Base-by-base conservation (phyloP, 2,329 filamentous ascomycete genomes). In the Metarhizium sp. region DNA sequence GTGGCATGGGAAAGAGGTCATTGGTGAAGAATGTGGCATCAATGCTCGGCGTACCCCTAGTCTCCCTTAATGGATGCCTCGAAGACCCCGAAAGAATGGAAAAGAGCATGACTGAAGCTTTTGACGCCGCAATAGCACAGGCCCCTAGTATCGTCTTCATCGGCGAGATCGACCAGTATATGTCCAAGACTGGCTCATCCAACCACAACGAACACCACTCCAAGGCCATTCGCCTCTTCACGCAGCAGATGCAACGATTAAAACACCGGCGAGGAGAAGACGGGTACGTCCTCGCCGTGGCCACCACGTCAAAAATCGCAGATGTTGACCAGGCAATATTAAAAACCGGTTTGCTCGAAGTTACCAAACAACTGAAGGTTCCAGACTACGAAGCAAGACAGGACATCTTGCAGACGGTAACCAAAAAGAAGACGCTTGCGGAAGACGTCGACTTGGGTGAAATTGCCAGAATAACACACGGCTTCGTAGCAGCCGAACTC, bases 111-210 rank as follows among this genome's bases (percentile, higher is more conserved):
- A 62, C 63, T 2, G 73, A 76, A 25, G 72, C 71, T 2, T 60
- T 75, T 1, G 92, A 97, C 13, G 89, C 94, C 65, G 94, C 94
- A 0, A 90, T 89, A 67, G 81, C 83, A 55, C 79, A 92, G 42
- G 92, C 92, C 0, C 94, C 94, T 0, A 95, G 90, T 64, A 77
- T 99, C 5, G 79, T 99, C 4, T 95, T 96, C 65, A 88, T 97
- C 56, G 91, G 96, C 62, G 87, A 96, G 62, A 89, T 97, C 53
- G 92, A 99, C 69, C 60, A 62, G 56, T 86, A 87, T 4, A 94
- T 97, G 63, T 89, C 91, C 0, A 95, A 95, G 68, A 61, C 64
- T 2, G 79, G 88, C 55, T 90, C 95, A 59, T 88, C 83, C 54
- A 84, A 87, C 1, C 88, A 94, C 64, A 86, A 87, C 64, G 90